Evolutionary conservation across 2,329 filamentous ascomycete genomes (phyloP), one percentile per base, ranked within the genome.

Genomic region (Pseudonectria foliicola): DNA sequence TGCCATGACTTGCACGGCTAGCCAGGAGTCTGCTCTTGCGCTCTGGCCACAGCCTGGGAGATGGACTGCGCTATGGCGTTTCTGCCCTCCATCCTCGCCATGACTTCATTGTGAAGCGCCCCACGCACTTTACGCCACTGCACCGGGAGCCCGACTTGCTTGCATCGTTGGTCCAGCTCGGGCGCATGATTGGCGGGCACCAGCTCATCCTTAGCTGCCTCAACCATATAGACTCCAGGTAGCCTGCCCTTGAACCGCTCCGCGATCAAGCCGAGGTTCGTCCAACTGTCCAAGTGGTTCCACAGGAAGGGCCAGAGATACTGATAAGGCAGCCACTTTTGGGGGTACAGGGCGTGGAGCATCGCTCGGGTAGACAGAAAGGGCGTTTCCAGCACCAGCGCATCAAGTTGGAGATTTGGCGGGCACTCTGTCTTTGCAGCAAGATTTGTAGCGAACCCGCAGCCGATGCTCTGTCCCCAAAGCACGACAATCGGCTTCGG

Each of bases 401-500:
- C 63, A 29, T 61, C 43, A 25, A 70, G 54, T 25, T 53, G 51
- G 35, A 66, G 63, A 41, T 58, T 66, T 3, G 63, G 35, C 4
- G 60, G 59, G 27, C 62, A 48, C 21, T 43, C 28, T 3, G 46
- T 50, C 38, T 49, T 49, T 30, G 50, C 62, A 37, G 75, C 70
- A 3, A 80, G 68, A 33, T 73, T 77, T 12, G 77, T 79, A 10
- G 80, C 82, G 27, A 89, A 73, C 2, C 80, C 84, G 16, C 79
- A 75, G 2, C 85, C 85, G 35, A 89, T 77, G 43, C 80, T 86
- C 56, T 89, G 84, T 0, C 84, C 84, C 83, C 84, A 89, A 10
- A 89, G 59, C 1, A 87, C 51, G 1, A 85, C 40, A 7, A 62
- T 50, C 12, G 63, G 59, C 30, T 45, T 56, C 38, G 32, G 45